Percentiles rank a stretch among this genome's conserved stretches.
Evolutionary conservation across 2,329 filamentous ascomycete species (phyloP).

Genomic region (Ustilaginoidea virens): DNA sequence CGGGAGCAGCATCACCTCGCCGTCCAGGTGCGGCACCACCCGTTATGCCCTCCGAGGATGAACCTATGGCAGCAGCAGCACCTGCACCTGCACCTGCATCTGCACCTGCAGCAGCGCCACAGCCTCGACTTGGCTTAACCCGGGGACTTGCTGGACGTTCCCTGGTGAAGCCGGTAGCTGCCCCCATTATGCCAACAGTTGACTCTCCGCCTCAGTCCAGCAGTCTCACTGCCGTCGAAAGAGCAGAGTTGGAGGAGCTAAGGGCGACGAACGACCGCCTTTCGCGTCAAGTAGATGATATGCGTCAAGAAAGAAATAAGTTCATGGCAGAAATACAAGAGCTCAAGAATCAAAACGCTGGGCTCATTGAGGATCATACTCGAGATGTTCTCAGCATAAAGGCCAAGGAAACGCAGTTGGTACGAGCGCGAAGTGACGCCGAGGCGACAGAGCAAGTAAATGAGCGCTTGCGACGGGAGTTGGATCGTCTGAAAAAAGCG

Average conservation of each 20-base stretch:
- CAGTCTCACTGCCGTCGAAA: constrained; percentile 63
- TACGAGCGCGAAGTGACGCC: constrained; percentile 77
- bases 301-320: constrained; percentile 67
- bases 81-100: too few species aligned
- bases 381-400: constrained; percentile 92
- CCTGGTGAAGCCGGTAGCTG: constrained; percentile 55
- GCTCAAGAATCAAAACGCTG: constrained; percentile 90
- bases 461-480: constrained; percentile 70
- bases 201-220: constrained; percentile 44
- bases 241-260: constrained; percentile 83
- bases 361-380: constrained; percentile 93
- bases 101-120: constrained; percentile 28
- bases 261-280: constrained; percentile 70
- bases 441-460: constrained; percentile 80
- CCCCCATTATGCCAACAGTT: constrained; percentile 32
- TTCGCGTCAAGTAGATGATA: constrained; percentile 59
- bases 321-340: constrained; percentile 81
- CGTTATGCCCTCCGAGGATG: constrained; percentile 40
- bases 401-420: constrained; percentile 93
- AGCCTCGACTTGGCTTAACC: constrained; percentile 50
- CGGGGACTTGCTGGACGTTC: constrained; percentile 75
- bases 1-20: constrained; percentile 37
- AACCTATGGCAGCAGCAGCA: constrained; percentile 30
- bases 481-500: constrained; percentile 87
- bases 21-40: constrained; percentile 30